A percentile compares a stretch with the other conserved stretches of the same genome.
Evolutionary conservation across 2,329 filamentous ascomycete genomes (phyloP).

Genomic region (Claviceps paspali): DNA sequence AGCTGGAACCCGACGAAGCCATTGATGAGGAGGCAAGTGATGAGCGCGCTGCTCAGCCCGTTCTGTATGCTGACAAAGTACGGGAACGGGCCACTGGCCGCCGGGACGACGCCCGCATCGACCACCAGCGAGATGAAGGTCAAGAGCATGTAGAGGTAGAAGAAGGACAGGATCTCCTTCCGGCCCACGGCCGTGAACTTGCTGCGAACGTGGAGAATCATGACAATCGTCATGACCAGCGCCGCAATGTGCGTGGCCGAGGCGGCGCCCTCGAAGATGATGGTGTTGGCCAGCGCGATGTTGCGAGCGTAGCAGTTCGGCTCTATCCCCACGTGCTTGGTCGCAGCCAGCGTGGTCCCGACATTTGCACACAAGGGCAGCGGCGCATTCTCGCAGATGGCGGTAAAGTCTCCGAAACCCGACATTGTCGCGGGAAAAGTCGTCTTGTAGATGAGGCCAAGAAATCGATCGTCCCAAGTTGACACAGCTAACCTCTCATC

Average conservation of each 20-base stretch:
- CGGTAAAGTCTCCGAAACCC: constrained; percentile 82
- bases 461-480: too few relatives aligned
- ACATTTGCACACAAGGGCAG: constrained; percentile 79
- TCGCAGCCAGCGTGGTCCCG: constrained; percentile 55
- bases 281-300: constrained; percentile 92
- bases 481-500: too few relatives aligned
- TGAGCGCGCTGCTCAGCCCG: constrained; percentile 69
- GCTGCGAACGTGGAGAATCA: constrained; percentile 91
- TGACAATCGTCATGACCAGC: constrained; percentile 83
- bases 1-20: constrained; percentile 97
- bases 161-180: constrained; percentile 70
- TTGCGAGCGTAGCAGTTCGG: constrained; percentile 86
- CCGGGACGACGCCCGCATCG: constrained; percentile 83
- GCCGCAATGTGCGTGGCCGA: constrained; percentile 87
- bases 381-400: constrained; percentile 71
- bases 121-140: constrained; percentile 80
- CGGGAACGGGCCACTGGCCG: constrained; percentile 63
- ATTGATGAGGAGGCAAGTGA: constrained; percentile 85
- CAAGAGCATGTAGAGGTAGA: constrained; percentile 89
- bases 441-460: neutral
- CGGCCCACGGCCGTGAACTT: constrained; percentile 94
- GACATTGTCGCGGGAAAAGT: constrained; percentile 35
- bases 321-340: constrained; percentile 61
- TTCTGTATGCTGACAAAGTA: constrained; percentile 86
- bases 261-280: constrained; percentile 89